Base-by-base conservation (phyloP, 2,329 filamentous ascomycete genomes). In the Pseudopyrenochaeta lycopersici region DNA sequence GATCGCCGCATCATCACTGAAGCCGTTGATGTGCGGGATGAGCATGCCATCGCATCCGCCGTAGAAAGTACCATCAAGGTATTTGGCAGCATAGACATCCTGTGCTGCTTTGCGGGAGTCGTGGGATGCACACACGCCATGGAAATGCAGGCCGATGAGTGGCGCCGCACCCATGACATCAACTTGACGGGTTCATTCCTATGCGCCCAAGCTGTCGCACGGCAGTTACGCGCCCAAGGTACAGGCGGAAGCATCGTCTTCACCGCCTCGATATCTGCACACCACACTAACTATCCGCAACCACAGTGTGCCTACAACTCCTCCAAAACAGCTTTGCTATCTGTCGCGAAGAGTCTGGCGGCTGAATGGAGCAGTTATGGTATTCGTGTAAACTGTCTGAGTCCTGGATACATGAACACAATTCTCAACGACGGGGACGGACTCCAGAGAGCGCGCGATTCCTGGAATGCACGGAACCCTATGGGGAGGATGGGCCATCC, bases 321-420 rank as follows among this genome's bases (percentile, higher is more conserved):
- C 1, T 86, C 82, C 58, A 93, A 93, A 72, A 85, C 88, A 0
- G 88, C 84, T 0, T 73, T 92, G 1, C 63, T 89, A 27, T 83
- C 85, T 45, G 71, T 92, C 61, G 87, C 85, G 44, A 85, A 82
- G 58, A 87, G 81, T 31, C 75, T 92, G 14, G 90, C 89, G 0
- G 88, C 87, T 0, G 90, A 93, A 73, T 92, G 89, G 90, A 87
- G 87, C 1, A 75, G 79, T 1, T 82, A 88, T 68, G 90, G 90
- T 0, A 90, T 93, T 55, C 76, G 88, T 2, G 86, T 90, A 4
- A 92, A 93, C 63, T 85, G 81, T 15, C 81, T 93, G 39, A 86
- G 82, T 33, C 90, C 90, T 0, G 90, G 90, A 0, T 92, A 92
- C 63, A 91, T 92, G 86, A 89, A 91, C 64, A 91, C 89, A 0